A percentile compares a stretch with the other conserved stretches of the same genome.
These are phyloP conservation scores for Viridothelium virens DNA, from an alignment of 495 filamentous ascomycete species.

Conservation along the genomic window DNA sequence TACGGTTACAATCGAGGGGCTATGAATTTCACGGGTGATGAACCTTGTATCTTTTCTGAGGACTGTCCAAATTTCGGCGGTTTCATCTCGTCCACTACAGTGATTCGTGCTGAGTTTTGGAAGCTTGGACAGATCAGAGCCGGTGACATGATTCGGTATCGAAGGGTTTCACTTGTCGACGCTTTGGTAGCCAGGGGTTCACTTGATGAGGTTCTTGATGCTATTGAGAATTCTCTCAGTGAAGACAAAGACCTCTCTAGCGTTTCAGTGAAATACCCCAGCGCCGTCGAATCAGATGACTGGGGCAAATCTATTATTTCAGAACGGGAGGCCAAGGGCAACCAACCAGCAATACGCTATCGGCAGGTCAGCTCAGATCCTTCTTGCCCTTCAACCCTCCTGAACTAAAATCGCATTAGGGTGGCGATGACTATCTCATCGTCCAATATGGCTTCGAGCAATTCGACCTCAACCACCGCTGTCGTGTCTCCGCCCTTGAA, in stretches of 20 bases:
- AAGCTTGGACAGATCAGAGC: conserved; percentile 54
- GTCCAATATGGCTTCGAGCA: conserved; percentile 47
- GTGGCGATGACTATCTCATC: conserved; percentile 48
- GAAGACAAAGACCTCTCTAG: conserved; percentile 24
- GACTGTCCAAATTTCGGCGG: conserved; percentile 55
- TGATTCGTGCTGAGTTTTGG: conserved; percentile 50
- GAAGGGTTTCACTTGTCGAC: conserved; percentile 40
- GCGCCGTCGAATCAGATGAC: conserved; percentile 12
- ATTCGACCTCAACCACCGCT: conserved; percentile 47
- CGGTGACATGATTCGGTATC: conserved; percentile 47
- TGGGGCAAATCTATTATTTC: conserved; percentile 37
- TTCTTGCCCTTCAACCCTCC: neutral
- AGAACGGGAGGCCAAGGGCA: conserved; percentile 35
- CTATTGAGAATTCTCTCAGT: conserved; percentile 23
- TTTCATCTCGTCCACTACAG: conserved; percentile 48
- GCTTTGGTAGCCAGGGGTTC: conserved; percentile 36
- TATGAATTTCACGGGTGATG: conserved; percentile 53
- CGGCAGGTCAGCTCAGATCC: conserved; percentile 36
- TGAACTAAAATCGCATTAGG: conserved; percentile 27
- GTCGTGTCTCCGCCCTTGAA: conserved; percentile 43
- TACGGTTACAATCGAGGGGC: conserved; percentile 51
- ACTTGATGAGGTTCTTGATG: conserved; percentile 37
- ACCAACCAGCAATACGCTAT: conserved; percentile 41
- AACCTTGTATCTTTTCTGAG: conserved; percentile 50
- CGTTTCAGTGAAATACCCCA: conserved; percentile 16